phyloP scores from a whole-genome alignment of 1,284 basidiomycete species.

The Mycena citricolor region DNA sequence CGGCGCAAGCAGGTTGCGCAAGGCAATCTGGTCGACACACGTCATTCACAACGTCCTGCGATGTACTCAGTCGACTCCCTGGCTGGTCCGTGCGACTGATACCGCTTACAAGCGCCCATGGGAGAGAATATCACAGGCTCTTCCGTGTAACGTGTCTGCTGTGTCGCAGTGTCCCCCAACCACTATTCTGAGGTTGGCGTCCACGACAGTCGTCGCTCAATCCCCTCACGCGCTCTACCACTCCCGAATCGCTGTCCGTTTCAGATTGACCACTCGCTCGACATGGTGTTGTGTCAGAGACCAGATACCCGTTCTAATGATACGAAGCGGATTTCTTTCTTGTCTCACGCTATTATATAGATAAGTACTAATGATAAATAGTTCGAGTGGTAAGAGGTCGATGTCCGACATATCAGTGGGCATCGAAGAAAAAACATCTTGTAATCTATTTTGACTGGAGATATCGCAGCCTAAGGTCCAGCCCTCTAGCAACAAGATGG shows the following conservation, averaged over 20 bases:
- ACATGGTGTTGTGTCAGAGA: neutral
- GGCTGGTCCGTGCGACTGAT: too few relatives aligned
- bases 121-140: too few relatives aligned
- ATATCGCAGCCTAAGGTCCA: conserved; percentile 2
- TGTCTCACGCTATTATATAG: neutral
- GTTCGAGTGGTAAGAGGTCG: too few relatives aligned
- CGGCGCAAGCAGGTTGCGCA: too few relatives aligned
- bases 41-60: too few relatives aligned
- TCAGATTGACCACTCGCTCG: conserved; percentile 2
- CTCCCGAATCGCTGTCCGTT: neutral
- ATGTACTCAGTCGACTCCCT: too few relatives aligned
- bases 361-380: too few relatives aligned
- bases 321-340: neutral
- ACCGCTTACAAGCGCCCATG: too few relatives aligned
- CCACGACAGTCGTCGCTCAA: too few relatives aligned
- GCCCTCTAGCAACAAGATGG: conserved; percentile 2
- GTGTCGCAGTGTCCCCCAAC: neutral
- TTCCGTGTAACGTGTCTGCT: too few relatives aligned
- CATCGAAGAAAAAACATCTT: conserved; percentile 9
- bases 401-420: neutral
- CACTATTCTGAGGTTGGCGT: neutral
- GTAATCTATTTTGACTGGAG: neutral
- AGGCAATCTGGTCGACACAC: too few relatives aligned
- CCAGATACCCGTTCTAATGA: neutral
- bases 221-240: conserved; percentile 2